Evolutionary conservation across 768 basidiomycete species (phyloP).

Genomic region (Chalciporus sphaerocephalus): DNA sequence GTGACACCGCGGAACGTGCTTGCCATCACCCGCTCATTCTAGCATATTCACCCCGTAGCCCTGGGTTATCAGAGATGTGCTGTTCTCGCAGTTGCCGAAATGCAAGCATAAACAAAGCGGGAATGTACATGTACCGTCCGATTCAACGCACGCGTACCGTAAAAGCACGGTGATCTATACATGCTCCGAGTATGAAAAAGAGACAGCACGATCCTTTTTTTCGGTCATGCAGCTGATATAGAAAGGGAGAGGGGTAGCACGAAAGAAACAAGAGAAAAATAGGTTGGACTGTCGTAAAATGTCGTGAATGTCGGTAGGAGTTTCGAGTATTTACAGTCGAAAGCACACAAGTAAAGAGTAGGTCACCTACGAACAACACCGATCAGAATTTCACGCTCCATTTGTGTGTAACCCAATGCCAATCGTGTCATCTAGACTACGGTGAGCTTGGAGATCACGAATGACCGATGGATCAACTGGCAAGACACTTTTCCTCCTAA

Average conservation of each 20-base stretch:
- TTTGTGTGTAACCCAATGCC: conserved; percentile 30
- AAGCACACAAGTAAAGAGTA: conserved; percentile 13
- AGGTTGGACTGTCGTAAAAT: conserved; percentile 26
- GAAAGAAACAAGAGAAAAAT: conserved; percentile 13
- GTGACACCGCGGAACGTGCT: no score
- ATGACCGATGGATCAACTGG: conserved; percentile 92
- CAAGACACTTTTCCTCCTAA: conserved; percentile 91
- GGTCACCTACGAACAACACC: conserved; percentile 13
- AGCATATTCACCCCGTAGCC: background rate
- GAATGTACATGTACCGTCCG: conserved; percentile 25
- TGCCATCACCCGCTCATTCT: background rate
- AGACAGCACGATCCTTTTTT: conserved; percentile 15
- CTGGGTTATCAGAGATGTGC: background rate
- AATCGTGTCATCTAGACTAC: conserved; percentile 65
- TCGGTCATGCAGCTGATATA: conserved; percentile 12
- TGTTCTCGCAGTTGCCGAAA: conserved; percentile 10
- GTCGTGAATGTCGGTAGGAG: conserved; percentile 24
- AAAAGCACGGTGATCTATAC: conserved; percentile 24
- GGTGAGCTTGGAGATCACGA: conserved; percentile 82
- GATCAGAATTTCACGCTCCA: conserved; percentile 20
- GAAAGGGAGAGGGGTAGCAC: conserved; percentile 16
- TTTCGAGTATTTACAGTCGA: conserved; percentile 24
- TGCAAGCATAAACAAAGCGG: conserved; percentile 18
- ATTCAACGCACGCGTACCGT: conserved; percentile 9
- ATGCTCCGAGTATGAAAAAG: conserved; percentile 19